A percentile compares a stretch with the other conserved stretches of the same genome.
phyloP scores from a whole-genome alignment of 192 early-diverging fungal genomes.

The Backusella parvicylindrica region DNA sequence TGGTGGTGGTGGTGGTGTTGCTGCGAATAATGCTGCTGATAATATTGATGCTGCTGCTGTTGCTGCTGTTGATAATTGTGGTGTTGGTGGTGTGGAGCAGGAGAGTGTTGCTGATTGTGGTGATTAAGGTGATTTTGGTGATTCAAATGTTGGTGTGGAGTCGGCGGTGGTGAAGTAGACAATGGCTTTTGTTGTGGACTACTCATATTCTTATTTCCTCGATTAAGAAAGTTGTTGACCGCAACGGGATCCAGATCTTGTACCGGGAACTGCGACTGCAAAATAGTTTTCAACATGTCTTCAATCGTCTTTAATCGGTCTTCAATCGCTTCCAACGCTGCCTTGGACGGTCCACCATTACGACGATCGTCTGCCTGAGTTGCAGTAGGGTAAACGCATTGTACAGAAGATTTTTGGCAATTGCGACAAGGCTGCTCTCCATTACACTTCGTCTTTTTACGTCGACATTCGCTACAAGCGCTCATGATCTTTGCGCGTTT shows the following conservation, averaged over 20 bases:
- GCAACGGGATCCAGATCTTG: conserved; percentile 7
- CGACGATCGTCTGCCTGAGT: conserved; percentile 25
- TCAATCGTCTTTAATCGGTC: conserved; percentile 36
- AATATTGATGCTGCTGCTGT: background rate
- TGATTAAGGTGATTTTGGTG: background rate
- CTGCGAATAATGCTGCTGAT: background rate
- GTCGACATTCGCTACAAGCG: conserved; percentile 35
- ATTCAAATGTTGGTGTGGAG: background rate
- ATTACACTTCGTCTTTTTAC: conserved; percentile 38
- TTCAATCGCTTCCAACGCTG: conserved; percentile 34
- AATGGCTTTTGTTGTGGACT: background rate
- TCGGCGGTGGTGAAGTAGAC: background rate
- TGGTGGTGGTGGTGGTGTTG: too few relatives aligned
- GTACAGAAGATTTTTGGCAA: conserved; percentile 27
- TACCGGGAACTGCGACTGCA: conserved; percentile 6
- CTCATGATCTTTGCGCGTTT: conserved; percentile 39
- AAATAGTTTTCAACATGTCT: conserved; percentile 35
- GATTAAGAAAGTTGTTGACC: conserved; percentile 8
- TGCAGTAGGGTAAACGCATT: conserved; percentile 26
- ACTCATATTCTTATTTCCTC: background rate
- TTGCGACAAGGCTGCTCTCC: conserved; percentile 33
- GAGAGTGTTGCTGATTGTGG: background rate
- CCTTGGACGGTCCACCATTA: conserved; percentile 18
- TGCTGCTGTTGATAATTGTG: background rate
- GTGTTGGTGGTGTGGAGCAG: background rate